phyloP scores from a whole-genome alignment of 163 green algal genomes.

The Scenedesmus sp. region DNA sequence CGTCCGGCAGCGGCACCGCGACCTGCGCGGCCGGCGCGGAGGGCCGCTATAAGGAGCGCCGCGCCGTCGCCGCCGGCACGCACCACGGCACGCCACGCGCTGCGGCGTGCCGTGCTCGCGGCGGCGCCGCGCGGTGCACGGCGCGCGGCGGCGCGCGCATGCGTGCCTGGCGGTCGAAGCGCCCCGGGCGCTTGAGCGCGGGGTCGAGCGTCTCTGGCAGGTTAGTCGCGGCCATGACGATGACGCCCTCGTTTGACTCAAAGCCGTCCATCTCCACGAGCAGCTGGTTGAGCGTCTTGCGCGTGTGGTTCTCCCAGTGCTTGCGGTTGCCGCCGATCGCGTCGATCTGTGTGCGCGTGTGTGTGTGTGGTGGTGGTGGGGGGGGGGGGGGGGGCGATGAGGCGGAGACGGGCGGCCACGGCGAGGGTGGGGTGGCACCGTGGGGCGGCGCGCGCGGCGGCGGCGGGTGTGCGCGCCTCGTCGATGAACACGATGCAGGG shows the following conservation, averaged over 20 bases:
- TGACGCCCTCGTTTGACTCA: constrained; percentile 89
- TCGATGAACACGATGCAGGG: constrained; percentile 99
- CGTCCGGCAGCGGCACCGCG: constrained; percentile 89
- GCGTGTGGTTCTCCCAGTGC: constrained; percentile 87
- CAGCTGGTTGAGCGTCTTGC: constrained; percentile 98
- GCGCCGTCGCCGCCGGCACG: too few relatives aligned
- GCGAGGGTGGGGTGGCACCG: too few relatives aligned
- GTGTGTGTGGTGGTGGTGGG: too few relatives aligned
- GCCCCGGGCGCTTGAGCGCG: constrained; percentile 87
- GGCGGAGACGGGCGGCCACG: too few relatives aligned
- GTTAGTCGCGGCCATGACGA: constrained; percentile 98
- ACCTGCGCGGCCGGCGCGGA: constrained; percentile 66
- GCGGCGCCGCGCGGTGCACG: too few relatives aligned
- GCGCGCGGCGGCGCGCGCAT: too few relatives aligned
- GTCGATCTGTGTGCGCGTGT: too few relatives aligned
- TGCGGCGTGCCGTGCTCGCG: too few relatives aligned
- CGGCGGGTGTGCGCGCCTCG: too few relatives aligned
- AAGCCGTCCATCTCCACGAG: constrained; percentile 99
- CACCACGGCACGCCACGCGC: too few relatives aligned
- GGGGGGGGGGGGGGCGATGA: too few relatives aligned
- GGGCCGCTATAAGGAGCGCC: neutral
- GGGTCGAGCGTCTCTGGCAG: constrained; percentile 92
- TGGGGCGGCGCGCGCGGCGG: too few relatives aligned
- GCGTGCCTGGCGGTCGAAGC: constrained; percentile 91
- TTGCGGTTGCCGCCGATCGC: constrained; percentile 93